Percentiles rank a stretch among this genome's conserved stretches.
These are phyloP conservation scores for Arachis hypogaea DNA, from an alignment of 306 rosid species.

Conservation along the genomic window DNA sequence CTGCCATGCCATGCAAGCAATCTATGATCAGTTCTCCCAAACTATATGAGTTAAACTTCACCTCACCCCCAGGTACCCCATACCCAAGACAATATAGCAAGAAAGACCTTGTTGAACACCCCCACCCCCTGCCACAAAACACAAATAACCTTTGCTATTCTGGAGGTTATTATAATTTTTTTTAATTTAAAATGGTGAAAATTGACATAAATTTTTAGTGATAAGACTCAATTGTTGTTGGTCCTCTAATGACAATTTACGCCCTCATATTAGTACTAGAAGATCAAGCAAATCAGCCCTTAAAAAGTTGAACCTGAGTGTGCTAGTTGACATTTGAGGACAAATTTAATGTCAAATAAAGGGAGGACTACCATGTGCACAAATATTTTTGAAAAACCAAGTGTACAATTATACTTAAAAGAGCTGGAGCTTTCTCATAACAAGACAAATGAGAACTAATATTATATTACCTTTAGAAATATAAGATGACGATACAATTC, in stretches of 20 bases:
- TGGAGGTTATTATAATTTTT: not conserved
- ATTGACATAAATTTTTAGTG: not conserved
- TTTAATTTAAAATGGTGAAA: not conserved
- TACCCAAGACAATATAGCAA: constrained; percentile 9
- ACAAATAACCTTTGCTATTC: too few relatives aligned
- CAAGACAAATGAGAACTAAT: constrained; percentile 5
- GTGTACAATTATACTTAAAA: not conserved
- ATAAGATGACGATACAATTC: constrained; percentile 97
- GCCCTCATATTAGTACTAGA: not conserved
- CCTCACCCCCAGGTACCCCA: not conserved
- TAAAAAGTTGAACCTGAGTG: not conserved
- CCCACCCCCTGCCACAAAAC: too few relatives aligned
- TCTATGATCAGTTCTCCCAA: not conserved
- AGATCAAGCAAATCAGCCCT: constrained; percentile 1
- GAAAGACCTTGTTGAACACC: not conserved
- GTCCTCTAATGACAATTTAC: not conserved
- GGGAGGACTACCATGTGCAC: constrained; percentile 15
- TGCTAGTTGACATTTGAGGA: not conserved
- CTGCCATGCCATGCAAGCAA: constrained; percentile 2
- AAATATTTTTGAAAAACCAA: constrained; percentile 3
- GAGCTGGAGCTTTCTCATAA: constrained; percentile 19
- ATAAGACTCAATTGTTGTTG: not conserved
- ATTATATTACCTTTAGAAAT: constrained; percentile 74
- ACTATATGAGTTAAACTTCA: constrained; percentile 2
- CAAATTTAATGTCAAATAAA: constrained; percentile 12